Conservation (phyloP, 2,329 filamentous ascomycete genomes). For the Dactylellina parvicollis region DNA sequence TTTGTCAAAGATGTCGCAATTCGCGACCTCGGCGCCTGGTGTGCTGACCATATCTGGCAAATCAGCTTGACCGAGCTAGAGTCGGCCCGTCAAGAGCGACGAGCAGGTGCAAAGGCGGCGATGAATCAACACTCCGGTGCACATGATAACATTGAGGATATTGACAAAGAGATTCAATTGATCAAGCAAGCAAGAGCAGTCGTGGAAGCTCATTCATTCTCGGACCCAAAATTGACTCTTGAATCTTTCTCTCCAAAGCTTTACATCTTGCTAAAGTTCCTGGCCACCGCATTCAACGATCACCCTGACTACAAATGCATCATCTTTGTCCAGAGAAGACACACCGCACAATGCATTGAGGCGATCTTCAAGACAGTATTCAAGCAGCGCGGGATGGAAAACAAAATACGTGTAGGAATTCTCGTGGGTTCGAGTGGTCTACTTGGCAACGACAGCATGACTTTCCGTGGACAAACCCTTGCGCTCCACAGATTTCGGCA, state of each 20-base stretch:
- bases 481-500: conserved; percentile 70
- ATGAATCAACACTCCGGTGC: conserved; percentile 14
- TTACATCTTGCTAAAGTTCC: conserved; percentile 68
- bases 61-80: conserved; percentile 73
- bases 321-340: conserved; percentile 82
- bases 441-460: conserved; percentile 70
- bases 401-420: conserved; percentile 70
- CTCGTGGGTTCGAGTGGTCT: conserved; percentile 72
- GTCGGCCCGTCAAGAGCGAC: conserved; percentile 70
- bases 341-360: conserved; percentile 77
- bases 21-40: conserved; percentile 77
- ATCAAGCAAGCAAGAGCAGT: conserved; percentile 70
- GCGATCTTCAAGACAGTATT: conserved; percentile 71
- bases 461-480: conserved; percentile 77
- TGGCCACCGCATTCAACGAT: conserved; percentile 72
- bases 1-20: conserved; percentile 53
- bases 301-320: conserved; percentile 76
- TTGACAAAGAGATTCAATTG: conserved; percentile 67
- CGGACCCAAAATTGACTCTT: conserved; percentile 58
- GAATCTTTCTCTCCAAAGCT: conserved; percentile 77
- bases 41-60: conserved; percentile 82
- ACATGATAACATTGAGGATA: conserved; percentile 59
- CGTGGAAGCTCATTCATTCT: conserved; percentile 67
- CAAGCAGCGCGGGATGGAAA: conserved; percentile 61
- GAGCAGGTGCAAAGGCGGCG: conserved; percentile 58